Base-by-base conservation (phyloP, 2,329 filamentous ascomycete species). In the Microascus cirrosus region DNA sequence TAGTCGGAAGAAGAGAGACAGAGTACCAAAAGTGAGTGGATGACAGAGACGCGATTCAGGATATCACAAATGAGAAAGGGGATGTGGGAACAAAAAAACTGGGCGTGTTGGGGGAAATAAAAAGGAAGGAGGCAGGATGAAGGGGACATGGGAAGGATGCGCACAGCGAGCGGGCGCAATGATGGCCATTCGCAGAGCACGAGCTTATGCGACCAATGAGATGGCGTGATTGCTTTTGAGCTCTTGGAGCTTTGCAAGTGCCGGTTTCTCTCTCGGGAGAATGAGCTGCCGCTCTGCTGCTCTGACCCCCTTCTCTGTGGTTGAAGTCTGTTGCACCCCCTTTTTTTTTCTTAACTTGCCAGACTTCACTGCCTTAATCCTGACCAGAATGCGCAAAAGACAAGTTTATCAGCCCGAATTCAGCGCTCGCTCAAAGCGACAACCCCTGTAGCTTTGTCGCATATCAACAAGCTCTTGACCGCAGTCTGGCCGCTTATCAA, bases 181-280 rank as follows among this genome's bases (percentile, higher is more conserved):
- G 28, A 32, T 32, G 28, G 28, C 28, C 8, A 8, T 32, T 32
- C 28, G 28, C 28, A 32, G 8, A 32, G 28, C 28, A 32, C 28
- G 28, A 32, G 28, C 28, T 56, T 22, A 34, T 28, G 55, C 55
- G 55, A 56, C 55, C 55, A 56, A 56, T 56, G 25, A 56, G 6
- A 39, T 50, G n/a, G 25, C 42, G 55, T 34, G n/a, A 50, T 32
- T 8, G 32, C 13, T 24, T 32, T n/a, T 50, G 55, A 39, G 48
- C 39, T 25, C 34, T 39, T 24, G 12, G 54, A 28, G 25, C 35
- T 34, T 35, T 45, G 32, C 24, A 15, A 35, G 32, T 34, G 39
- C 28, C 55, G 55, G 55, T 32, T 32, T 32, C 28, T 8, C 28
- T n/a, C n/a, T n/a, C n/a, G n/a, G n/a, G n/a, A 32, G 8, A 50